Conservation (phyloP, 805 yeast species). For the Monosporozyma siamensis region DNA sequence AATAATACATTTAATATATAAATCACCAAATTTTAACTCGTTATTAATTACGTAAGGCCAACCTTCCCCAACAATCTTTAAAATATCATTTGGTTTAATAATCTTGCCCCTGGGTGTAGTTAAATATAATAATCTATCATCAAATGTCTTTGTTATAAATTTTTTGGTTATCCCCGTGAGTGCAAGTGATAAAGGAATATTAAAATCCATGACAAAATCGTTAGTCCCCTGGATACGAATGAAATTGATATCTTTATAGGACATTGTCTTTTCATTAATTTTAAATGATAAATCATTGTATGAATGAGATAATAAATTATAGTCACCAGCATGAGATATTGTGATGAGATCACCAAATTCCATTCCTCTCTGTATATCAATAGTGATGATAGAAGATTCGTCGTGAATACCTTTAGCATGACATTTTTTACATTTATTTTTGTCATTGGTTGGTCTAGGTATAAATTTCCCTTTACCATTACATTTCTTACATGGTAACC, state of each 20-base stretch:
- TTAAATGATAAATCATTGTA: conserved; percentile 73
- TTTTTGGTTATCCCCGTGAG: conserved; percentile 69
- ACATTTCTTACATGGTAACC: conserved; percentile 57
- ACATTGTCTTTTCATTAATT: conserved; percentile 40
- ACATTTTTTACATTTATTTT: conserved; percentile 74
- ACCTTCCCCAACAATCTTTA: conserved; percentile 65
- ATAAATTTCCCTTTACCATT: conserved; percentile 53
- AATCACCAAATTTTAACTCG: conserved; percentile 47
- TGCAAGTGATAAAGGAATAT: conserved; percentile 67
- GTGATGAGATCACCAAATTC: conserved; percentile 50
- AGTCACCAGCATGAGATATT: conserved; percentile 65
- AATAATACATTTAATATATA: conserved; percentile 59
- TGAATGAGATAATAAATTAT: conserved; percentile 49
- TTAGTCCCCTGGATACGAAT: conserved; percentile 42
- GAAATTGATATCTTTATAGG: conserved; percentile 8
- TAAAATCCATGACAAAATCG: conserved; percentile 53
- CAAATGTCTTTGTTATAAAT: conserved; percentile 61
- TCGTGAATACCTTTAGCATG: conserved; percentile 51
- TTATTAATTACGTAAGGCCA: conserved; percentile 49
- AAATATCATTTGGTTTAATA: conserved; percentile 60
- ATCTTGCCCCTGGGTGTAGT: conserved; percentile 72
- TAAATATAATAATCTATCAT: conserved; percentile 62
- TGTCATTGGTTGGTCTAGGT: conserved; percentile 26
- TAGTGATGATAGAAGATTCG: conserved; percentile 65
- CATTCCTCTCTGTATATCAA: conserved; percentile 67